phyloP scores from a whole-genome alignment of 768 basidiomycete species.

The Lactarius evosmus region DNA sequence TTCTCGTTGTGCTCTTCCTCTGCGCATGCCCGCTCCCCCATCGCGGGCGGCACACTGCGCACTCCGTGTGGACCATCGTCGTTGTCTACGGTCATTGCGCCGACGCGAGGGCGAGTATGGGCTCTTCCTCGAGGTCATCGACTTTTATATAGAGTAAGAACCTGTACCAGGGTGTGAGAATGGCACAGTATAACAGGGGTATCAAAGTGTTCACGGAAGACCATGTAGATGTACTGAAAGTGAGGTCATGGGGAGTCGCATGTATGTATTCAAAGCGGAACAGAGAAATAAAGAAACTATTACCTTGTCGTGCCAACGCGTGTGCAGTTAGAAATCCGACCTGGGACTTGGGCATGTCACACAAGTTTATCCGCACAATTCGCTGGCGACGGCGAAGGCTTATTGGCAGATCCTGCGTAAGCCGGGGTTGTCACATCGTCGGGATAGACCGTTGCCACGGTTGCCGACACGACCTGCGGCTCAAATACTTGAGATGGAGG shows the following conservation, averaged over 20 bases:
- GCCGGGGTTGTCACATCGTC: background rate
- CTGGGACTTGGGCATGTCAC: background rate
- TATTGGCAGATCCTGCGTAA: background rate
- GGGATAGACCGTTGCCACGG: background rate
- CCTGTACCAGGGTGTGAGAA: background rate
- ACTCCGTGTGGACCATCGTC: no score
- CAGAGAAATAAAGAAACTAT: background rate
- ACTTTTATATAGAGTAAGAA: background rate
- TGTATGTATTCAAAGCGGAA: background rate
- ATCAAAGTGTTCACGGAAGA: background rate
- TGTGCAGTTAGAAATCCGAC: background rate
- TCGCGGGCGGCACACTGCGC: no score
- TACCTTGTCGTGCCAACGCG: no score
- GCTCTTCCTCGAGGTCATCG: background rate
- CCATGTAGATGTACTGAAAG: background rate
- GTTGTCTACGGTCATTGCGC: no score
- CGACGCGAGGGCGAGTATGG: no score
- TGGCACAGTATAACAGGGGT: background rate
- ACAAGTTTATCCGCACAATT: background rate
- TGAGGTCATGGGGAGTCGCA: background rate
- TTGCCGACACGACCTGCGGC: background rate
- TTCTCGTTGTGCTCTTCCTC: constrained; percentile 47
- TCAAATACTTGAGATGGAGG: background rate
- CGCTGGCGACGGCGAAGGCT: background rate
- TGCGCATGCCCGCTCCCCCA: no score